A percentile compares a stretch with the other conserved stretches of the same genome.
Conservation (phyloP, 257 asterid genomes). For the Fraxinus quadrangulata region DNA sequence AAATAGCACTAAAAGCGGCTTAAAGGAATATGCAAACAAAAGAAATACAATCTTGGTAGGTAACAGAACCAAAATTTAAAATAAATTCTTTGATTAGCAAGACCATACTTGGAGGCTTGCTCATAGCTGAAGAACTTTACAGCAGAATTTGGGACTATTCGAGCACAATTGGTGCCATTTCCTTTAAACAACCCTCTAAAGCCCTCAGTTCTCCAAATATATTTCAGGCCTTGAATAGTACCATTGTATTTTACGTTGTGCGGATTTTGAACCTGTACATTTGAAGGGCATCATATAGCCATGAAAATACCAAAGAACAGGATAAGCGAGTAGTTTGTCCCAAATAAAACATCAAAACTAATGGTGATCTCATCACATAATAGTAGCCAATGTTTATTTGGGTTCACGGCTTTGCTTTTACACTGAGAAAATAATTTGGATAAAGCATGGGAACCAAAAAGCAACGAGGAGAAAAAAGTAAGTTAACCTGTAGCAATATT, state of each 20-base stretch:
- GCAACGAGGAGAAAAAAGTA: slow-evolving; percentile 1
- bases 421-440: neutral
- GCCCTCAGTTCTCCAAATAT: slow-evolving; percentile 61
- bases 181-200: slow-evolving; percentile 61
- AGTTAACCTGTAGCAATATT: slow-evolving; percentile 86
- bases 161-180: slow-evolving; percentile 62
- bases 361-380: neutral
- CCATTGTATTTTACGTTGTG: slow-evolving; percentile 56
- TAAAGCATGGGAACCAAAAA: neutral
- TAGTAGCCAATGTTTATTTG: neutral
- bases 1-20: neutral
- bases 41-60: neutral
- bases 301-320: slow-evolving; percentile 9
- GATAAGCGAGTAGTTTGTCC: neutral
- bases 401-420: neutral
- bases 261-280: slow-evolving; percentile 58
- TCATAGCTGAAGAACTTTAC: slow-evolving; percentile 63
- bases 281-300: neutral
- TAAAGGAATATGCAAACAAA: neutral
- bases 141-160: slow-evolving; percentile 57
- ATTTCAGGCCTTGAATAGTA: slow-evolving; percentile 54
- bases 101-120: slow-evolving; percentile 86
- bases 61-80: neutral
- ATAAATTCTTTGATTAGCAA: slow-evolving; percentile 14
- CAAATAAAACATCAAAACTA: neutral